phyloP scores from a whole-genome alignment of 2,329 filamentous ascomycete genomes.

The Botrytis deweyae region DNA sequence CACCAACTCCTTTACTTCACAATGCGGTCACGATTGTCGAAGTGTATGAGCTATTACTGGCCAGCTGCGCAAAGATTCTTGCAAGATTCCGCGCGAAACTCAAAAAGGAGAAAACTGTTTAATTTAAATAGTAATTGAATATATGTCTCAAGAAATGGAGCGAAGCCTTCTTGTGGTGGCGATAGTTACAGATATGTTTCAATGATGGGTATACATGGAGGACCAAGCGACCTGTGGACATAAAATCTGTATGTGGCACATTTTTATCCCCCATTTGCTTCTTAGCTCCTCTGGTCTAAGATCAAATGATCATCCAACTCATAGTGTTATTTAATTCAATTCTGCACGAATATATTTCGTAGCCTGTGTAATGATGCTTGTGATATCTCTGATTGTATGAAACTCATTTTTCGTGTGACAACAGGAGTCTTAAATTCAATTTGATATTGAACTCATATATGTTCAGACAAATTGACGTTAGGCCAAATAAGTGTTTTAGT shows the following conservation, averaged over 20 bases:
- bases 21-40: background rate
- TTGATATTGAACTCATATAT: background rate
- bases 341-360: too few species aligned
- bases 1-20: background rate
- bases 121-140: background rate
- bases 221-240: background rate
- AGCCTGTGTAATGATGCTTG: background rate
- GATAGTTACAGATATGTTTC: background rate
- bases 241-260: background rate
- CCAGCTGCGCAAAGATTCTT: too few species aligned
- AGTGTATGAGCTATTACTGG: background rate
- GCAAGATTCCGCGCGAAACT: background rate
- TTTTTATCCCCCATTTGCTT: background rate
- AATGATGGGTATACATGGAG: background rate
- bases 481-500: background rate
- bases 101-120: background rate
- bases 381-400: accelerated
- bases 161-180: accelerated
- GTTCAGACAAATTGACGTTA: accelerated
- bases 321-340: accelerated
- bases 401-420: background rate
- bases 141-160: background rate
- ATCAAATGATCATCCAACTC: background rate
- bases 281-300: accelerated
- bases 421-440: background rate